Base-by-base conservation (phyloP, 768 basidiomycete genomes). In the Exidia glandulosa region DNA sequence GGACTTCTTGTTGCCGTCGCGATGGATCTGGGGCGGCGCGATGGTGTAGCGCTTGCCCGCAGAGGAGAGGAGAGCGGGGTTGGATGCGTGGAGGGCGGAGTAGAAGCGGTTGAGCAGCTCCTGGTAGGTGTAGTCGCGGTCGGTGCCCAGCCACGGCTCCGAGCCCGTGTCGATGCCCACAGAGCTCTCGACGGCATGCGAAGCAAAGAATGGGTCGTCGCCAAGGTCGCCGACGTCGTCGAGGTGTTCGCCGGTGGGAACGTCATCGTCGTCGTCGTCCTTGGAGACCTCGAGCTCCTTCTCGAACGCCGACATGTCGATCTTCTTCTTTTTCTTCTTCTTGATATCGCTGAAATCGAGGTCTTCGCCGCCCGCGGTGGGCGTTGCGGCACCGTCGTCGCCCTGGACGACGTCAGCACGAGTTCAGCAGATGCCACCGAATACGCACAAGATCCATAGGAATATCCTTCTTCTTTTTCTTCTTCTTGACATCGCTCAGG, bases 91-190 rank as follows among this genome's bases (percentile, higher is more conserved):
- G 6, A 98, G 82, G 36, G 88, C 86, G 57, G 79, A 78, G 76
- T 94, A 97, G 77, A 97, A 96, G 41, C 96, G 90, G 23, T 84
- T 86, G 60, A 99, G 83, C 45, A 99, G 90, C 92, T 99, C 95
- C 58, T 81, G 82, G 70, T 98, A 99, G n/a, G 85, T 88, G 71
- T 97, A 96, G 73, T 98, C 95, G 48, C 95, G 83, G 72, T 97
- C 94, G 63, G 85, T 90, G 69, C 83, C 83, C 29, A 96, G 79
- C 95, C 95, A 99, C 50, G 90, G 82, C 67, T 93, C 91, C 32
- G 77, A 86, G 6, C 88, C 90, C 25, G 82, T 80, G 64, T 91
- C 89, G 1, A 88, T 75, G 30, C 79, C 81, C 7, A 81, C 76
- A 5, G 82, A 80, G 4, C 71, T 79, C 1, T 48, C 67, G 5